Evolutionary conservation across 73 alveolate species (phyloP).

Genomic region (Tetrahymena malaccensis): DNA sequence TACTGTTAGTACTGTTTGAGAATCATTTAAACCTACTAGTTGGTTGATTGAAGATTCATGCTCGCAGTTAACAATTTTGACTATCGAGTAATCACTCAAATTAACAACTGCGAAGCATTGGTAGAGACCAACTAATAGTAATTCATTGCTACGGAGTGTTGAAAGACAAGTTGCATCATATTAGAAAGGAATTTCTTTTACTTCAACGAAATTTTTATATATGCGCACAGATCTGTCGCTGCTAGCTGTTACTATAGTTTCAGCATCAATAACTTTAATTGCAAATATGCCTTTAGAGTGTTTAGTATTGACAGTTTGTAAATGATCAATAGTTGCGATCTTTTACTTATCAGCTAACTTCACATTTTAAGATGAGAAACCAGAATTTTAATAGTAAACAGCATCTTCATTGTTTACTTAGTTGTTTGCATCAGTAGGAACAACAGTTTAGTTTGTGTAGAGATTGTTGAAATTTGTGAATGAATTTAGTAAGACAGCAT

Average conservation of each 20-base stretch:
- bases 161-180: not conserved
- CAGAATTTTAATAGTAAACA: not conserved
- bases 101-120: not conserved
- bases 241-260: not conserved
- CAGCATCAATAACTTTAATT: not conserved
- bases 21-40: not conserved
- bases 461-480: not conserved
- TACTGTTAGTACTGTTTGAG: not conserved
- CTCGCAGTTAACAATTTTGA: not conserved
- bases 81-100: not conserved
- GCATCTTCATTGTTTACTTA: not conserved
- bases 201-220: not conserved
- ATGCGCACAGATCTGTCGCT: not conserved
- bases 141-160: not conserved
- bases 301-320: not conserved
- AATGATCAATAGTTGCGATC: not conserved
- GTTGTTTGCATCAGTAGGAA: not conserved
- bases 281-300: not conserved
- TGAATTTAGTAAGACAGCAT: not conserved
- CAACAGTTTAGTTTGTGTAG: not conserved
- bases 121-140: not conserved
- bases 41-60: not conserved
- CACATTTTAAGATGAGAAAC: not conserved
- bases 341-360: not conserved
- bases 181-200: not conserved